Conservation (phyloP, 2,329 filamentous ascomycete species). For the Chalaropsis ovoidea region DNA sequence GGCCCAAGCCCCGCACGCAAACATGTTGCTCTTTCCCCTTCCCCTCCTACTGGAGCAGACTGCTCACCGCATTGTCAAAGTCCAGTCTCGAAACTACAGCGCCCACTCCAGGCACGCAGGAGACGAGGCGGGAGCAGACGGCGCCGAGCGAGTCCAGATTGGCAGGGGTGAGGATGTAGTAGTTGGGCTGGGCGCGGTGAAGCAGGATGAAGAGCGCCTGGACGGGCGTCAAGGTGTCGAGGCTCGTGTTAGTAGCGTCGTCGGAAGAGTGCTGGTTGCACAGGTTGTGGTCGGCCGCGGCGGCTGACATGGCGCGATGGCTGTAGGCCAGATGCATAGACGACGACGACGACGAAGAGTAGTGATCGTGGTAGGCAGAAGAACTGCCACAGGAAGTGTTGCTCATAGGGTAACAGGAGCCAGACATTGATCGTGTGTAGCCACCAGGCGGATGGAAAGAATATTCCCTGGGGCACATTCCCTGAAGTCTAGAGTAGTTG, state of each 20-base stretch:
- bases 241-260: not conserved
- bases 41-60: not conserved
- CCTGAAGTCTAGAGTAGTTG: not conserved
- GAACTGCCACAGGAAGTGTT: not conserved
- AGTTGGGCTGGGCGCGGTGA: conserved; percentile 26
- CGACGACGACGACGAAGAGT: not conserved
- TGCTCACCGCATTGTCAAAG: conserved; percentile 1
- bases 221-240: conserved; percentile 40
- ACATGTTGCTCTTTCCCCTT: not conserved
- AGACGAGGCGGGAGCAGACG: not conserved
- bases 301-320: not conserved
- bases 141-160: not conserved
- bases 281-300: not conserved
- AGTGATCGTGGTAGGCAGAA: not conserved
- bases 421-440: not conserved
- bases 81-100: not conserved
- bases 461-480: not conserved
- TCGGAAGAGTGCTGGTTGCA: conserved; percentile 12
- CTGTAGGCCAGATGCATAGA: conserved; percentile 3
- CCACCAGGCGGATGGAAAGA: not conserved
- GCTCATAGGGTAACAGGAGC: not conserved
- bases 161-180: not conserved
- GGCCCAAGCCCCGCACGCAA: conserved; percentile 4
- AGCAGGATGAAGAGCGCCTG: conserved; percentile 48
- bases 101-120: conserved; percentile 2